Evolutionary conservation across 306 rosid species (phyloP).

Genomic region (Vicia faba): DNA sequence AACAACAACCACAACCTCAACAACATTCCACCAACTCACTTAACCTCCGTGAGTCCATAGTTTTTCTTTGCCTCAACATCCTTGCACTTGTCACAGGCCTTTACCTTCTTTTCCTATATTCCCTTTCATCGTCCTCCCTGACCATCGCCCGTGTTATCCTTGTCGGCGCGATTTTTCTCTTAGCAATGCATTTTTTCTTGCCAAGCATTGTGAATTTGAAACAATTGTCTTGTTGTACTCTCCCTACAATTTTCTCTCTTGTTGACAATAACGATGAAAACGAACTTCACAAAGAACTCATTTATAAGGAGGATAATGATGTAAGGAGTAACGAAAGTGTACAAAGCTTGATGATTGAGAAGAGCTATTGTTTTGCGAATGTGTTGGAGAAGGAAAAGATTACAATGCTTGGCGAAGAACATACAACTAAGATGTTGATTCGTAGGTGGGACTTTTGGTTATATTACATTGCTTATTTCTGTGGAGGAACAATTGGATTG

Average conservation of each 20-base stretch:
- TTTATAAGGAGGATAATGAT: too few relatives aligned
- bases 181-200: conserved; percentile 49
- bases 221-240: conserved; percentile 31
- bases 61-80: conserved; percentile 61
- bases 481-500: conserved; percentile 85
- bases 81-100: conserved; percentile 71
- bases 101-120: conserved; percentile 69
- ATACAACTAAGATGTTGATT: conserved; percentile 43
- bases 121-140: too few relatives aligned
- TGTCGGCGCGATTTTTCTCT: too few relatives aligned
- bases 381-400: conserved; percentile 53
- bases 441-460: conserved; percentile 76
- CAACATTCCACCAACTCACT: conserved; percentile 27
- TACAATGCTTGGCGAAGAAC: conserved; percentile 60
- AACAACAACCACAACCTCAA: conserved; percentile 46
- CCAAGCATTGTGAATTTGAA: conserved; percentile 48
- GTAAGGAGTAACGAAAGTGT: conserved; percentile 7
- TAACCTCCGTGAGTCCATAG: conserved; percentile 32
- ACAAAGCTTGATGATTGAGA: conserved; percentile 26
- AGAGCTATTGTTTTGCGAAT: too few relatives aligned
- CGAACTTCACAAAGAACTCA: conserved; percentile 60
- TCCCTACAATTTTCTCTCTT: too few relatives aligned
- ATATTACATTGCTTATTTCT: conserved; percentile 68
- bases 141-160: conserved; percentile 47
- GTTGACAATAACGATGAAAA: too few relatives aligned